Percentiles rank a stretch among this genome's conserved stretches.
Conservation (phyloP, 257 asterid species). For the Catharanthus roseus region DNA sequence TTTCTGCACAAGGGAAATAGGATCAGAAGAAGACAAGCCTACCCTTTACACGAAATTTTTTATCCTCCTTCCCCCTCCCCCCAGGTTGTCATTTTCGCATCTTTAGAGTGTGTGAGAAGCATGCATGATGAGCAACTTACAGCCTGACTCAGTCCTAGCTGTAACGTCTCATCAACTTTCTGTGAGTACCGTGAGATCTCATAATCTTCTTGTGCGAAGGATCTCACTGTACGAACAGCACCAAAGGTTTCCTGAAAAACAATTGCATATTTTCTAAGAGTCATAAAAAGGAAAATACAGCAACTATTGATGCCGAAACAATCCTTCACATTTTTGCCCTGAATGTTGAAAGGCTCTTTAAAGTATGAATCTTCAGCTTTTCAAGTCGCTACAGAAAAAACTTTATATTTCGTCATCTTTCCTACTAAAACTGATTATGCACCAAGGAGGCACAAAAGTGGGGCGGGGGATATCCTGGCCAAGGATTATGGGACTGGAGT, state of each 20-base stretch:
- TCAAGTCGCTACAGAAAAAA: background rate
- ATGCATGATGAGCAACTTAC: constrained; percentile 37
- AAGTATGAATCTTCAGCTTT: background rate
- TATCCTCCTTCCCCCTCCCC: no score
- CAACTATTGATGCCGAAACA: background rate
- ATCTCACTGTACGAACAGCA: constrained; percentile 78
- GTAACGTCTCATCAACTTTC: constrained; percentile 71
- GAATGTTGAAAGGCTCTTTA: background rate
- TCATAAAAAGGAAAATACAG: background rate
- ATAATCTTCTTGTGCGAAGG: constrained; percentile 77
- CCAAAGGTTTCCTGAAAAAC: constrained; percentile 66
- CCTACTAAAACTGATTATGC: background rate
- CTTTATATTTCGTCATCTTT: background rate
- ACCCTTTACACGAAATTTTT: background rate
- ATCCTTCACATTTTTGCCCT: background rate
- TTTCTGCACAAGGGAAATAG: constrained; percentile 43
- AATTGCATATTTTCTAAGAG: constrained; percentile 8
- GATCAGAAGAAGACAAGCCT: constrained; percentile 16
- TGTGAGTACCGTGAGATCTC: constrained; percentile 62
- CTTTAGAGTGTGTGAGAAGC: constrained; percentile 7
- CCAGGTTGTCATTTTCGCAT: no score
- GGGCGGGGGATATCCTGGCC: background rate
- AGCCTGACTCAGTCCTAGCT: constrained; percentile 75
- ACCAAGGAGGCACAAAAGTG: background rate
- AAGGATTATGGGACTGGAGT: background rate